A percentile compares a stretch with the other conserved stretches of the same genome.
Conservation (phyloP, 192 early-diverging fungal genomes). For the Phlyctochytrium arcticum region DNA sequence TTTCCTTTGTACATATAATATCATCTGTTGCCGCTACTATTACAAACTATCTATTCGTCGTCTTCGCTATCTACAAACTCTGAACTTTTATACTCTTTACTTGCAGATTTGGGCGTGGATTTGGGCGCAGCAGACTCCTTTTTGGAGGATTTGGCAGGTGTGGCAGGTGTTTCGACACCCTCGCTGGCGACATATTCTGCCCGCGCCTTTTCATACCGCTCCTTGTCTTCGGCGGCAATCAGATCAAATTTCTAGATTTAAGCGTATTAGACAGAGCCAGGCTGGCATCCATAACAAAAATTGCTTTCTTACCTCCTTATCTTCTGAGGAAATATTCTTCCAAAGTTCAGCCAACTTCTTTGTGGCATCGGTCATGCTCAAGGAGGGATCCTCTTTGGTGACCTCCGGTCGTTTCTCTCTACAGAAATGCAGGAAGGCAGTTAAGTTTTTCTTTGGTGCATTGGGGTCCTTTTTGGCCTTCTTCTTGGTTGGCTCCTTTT, state of each 20-base stretch:
- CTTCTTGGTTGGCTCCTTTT: slow-evolving; percentile 25
- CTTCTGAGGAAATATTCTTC: slow-evolving; percentile 50
- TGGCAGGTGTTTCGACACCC: background rate
- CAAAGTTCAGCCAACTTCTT: slow-evolving; percentile 72
- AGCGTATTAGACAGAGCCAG: background rate
- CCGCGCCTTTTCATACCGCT: slow-evolving; percentile 42
- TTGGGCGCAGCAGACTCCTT: background rate
- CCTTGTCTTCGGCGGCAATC: slow-evolving; percentile 35
- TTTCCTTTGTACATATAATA: background rate
- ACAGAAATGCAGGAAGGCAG: slow-evolving; percentile 84
- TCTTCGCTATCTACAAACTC: slow-evolving; percentile 32
- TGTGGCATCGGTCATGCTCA: slow-evolving; percentile 48
- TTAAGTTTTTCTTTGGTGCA: slow-evolving; percentile 79
- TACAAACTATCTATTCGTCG: slow-evolving; percentile 4
- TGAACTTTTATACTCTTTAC: slow-evolving; percentile 14
- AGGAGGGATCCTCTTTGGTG: slow-evolving; percentile 67
- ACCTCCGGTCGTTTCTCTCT: slow-evolving; percentile 69
- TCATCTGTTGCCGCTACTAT: background rate
- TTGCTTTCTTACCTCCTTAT: slow-evolving; percentile 55
- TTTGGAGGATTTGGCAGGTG: background rate
- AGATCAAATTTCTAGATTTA: slow-evolving; percentile 35
- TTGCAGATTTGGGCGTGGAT: slow-evolving; percentile 1
- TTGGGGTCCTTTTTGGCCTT: slow-evolving; percentile 74
- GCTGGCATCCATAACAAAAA: background rate
- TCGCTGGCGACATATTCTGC: slow-evolving; percentile 21